A percentile compares a stretch with the other conserved stretches of the same genome.
These are phyloP conservation scores for Gossypium anomalum DNA, from an alignment of 345 rosid genomes.

Conservation along the genomic window DNA sequence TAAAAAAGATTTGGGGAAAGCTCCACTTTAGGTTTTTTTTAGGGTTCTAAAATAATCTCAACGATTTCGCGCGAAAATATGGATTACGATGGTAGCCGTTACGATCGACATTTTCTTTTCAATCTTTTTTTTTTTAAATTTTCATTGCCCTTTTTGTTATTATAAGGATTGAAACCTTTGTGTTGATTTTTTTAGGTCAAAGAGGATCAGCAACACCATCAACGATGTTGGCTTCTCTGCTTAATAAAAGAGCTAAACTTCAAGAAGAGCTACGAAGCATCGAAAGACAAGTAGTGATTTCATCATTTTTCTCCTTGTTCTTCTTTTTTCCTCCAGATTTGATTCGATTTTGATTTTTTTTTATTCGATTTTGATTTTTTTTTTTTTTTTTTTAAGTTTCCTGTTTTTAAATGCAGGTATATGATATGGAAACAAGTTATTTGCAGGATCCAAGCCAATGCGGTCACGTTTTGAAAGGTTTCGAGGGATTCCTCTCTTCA, in stretches of 20 bases:
- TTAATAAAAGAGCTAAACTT: slow-evolving; percentile 76
- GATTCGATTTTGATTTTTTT: neutral
- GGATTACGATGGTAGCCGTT: slow-evolving; percentile 24
- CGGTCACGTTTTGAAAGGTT: slow-evolving; percentile 91
- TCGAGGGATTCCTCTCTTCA: slow-evolving; percentile 89
- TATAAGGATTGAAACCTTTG: neutral
- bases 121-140: neutral
- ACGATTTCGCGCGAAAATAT: slow-evolving; percentile 12
- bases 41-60: neutral
- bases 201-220: slow-evolving; percentile 63
- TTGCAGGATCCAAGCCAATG: slow-evolving; percentile 94
- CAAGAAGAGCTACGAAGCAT: slow-evolving; percentile 83
- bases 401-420: slow-evolving; percentile 49
- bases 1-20: neutral
- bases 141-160: neutral
- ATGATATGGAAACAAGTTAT: slow-evolving; percentile 95
- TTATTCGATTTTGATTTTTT: neutral
- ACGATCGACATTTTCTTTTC: neutral
- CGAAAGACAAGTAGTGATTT: slow-evolving; percentile 65
- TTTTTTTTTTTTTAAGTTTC: neutral
- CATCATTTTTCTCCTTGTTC: neutral
- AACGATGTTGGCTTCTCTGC: slow-evolving; percentile 61
- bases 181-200: slow-evolving; percentile 38
- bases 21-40: neutral
- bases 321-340: neutral